Evolutionary conservation across 2,329 filamentous ascomycete species (phyloP).

Genomic region (Cordyceps militaris): DNA sequence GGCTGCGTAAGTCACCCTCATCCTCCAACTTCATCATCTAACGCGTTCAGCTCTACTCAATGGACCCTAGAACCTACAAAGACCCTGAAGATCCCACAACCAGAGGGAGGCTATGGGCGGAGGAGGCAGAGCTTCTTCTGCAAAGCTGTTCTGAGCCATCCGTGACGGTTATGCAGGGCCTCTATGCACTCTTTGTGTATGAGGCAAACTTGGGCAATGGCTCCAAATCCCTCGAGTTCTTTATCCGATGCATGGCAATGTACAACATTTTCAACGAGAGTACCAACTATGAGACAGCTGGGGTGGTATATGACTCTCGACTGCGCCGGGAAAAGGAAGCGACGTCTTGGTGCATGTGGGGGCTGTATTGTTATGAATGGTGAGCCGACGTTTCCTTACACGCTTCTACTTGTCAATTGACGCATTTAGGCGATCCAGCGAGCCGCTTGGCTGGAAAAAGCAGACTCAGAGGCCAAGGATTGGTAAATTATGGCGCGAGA

Average conservation of each 20-base stretch:
- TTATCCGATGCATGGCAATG: neutral
- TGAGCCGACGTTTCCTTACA: neutral
- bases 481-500: neutral
- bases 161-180: neutral
- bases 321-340: neutral
- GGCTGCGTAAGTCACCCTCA: neutral
- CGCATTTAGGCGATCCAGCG: neutral
- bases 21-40: neutral
- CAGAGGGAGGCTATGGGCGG: neutral
- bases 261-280: neutral
- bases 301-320: neutral
- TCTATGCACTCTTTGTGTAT: neutral
- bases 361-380: neutral
- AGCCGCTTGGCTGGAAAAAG: neutral
- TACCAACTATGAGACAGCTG: neutral
- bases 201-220: neutral
- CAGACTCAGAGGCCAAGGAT: neutral
- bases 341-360: neutral
- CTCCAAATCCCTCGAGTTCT: neutral
- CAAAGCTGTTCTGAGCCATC: neutral
- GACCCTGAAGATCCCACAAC: neutral
- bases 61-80: neutral
- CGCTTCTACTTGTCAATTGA: neutral
- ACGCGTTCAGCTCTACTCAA: neutral
- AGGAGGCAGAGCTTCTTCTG: neutral